Evolutionary conservation across 1,284 basidiomycete species (phyloP).

Genomic region (Microbotryomycetes sp.): DNA sequence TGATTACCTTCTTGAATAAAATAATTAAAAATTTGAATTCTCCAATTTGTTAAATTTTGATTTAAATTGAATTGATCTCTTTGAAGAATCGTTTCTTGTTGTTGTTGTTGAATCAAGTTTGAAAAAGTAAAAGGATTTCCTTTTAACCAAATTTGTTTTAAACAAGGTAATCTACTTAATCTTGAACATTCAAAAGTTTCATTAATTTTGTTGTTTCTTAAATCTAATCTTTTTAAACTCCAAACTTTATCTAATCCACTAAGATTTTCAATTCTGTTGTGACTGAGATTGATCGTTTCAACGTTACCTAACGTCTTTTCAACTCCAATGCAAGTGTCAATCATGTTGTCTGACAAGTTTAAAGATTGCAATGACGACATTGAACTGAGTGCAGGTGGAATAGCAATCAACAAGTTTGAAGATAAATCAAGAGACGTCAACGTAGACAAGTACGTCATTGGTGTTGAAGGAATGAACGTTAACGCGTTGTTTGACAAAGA

Average conservation of each 20-base stretch:
- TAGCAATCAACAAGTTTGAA: conserved; percentile 44
- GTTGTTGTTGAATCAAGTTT: conserved; percentile 44
- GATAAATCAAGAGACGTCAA: conserved; percentile 44
- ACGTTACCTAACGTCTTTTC: conserved; percentile 69
- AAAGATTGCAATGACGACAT: conserved; percentile 75
- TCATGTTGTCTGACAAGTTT: conserved; percentile 90
- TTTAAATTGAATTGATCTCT: too few species aligned
- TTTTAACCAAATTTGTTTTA: conserved; percentile 68
- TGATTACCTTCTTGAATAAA: conserved; percentile 25
- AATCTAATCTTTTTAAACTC: conserved; percentile 74
- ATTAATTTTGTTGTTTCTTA: conserved; percentile 72
- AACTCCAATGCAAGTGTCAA: conserved; percentile 86
- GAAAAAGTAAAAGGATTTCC: conserved; percentile 72
- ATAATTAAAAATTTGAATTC: conserved; percentile 26
- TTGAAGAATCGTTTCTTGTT: conserved; percentile 6
- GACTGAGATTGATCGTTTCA: conserved; percentile 65
- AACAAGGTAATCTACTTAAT: conserved; percentile 67
- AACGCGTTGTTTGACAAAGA: conserved; percentile 74
- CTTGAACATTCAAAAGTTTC: conserved; percentile 82
- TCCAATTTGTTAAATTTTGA: too few species aligned
- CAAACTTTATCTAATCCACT: conserved; percentile 84
- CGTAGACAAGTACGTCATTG: conserved; percentile 50
- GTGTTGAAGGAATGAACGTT: conserved; percentile 63
- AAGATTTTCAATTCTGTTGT: conserved; percentile 84
- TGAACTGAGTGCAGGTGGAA: conserved; percentile 58